Conservation (phyloP, 1,284 basidiomycete species). For the Leccinum ambiguum region DNA sequence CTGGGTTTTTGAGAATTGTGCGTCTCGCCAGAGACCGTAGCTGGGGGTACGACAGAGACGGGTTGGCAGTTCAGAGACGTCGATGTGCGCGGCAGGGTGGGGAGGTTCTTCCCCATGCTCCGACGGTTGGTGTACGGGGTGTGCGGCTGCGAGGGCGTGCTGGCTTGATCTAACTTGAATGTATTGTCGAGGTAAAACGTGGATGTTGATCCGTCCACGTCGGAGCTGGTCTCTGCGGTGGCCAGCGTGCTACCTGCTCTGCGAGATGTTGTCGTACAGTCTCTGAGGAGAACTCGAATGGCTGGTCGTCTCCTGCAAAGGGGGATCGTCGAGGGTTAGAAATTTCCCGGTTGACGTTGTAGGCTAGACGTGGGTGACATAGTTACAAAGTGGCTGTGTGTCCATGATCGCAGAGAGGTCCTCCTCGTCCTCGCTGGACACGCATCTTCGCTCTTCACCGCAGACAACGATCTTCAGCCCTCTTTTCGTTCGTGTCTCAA, state of each 20-base stretch:
- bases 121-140: neutral
- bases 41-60: constrained; percentile 18
- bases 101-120: too few species aligned
- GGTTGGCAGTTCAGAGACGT: constrained; percentile 38
- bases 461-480: constrained; percentile 58
- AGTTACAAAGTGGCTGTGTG: neutral
- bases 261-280: constrained; percentile 60
- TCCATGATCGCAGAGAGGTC: constrained; percentile 66
- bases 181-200: constrained; percentile 49
- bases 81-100: constrained; percentile 46
- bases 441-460: constrained; percentile 75
- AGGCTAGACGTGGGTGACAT: constrained; percentile 20
- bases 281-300: constrained; percentile 56
- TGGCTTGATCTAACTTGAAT: neutral
- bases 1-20: constrained; percentile 5
- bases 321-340: constrained; percentile 63
- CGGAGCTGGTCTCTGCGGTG: constrained; percentile 28
- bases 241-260: constrained; percentile 37
- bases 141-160: neutral
- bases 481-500: constrained; percentile 61
- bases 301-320: constrained; percentile 53
- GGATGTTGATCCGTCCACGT: constrained; percentile 49
- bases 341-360: constrained; percentile 29
- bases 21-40: neutral
- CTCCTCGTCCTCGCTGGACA: constrained; percentile 83